phyloP scores from a whole-genome alignment of 2,329 filamentous ascomycete genomes.

The Colletotrichum echinochloae region DNA sequence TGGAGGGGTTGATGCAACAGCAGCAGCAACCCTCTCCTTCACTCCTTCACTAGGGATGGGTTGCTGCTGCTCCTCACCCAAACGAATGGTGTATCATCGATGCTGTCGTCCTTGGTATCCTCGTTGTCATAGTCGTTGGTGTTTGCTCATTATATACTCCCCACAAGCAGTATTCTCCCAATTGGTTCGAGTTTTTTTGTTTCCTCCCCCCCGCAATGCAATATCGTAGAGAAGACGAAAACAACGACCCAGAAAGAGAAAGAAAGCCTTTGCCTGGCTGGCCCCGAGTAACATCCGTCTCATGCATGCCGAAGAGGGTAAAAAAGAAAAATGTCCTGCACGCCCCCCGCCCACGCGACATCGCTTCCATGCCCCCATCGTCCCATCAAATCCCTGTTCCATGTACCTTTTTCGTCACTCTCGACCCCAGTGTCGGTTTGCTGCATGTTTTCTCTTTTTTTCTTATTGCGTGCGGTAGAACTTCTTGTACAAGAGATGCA shows the following conservation, averaged over 20 bases:
- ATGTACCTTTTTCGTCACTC: constrained; percentile 12
- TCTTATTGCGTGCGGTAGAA: constrained; percentile 82
- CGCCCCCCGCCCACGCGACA: constrained; percentile 13
- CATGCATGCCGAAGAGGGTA: constrained; percentile 23
- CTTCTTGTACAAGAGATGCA: constrained; percentile 99
- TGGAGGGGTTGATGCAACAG: background rate
- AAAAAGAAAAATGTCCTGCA: constrained; percentile 34
- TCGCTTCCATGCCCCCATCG: constrained; percentile 24
- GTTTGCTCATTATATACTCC: constrained; percentile 34
- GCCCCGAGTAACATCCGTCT: constrained; percentile 33
- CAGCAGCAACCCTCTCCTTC: background rate
- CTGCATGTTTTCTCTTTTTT: background rate
- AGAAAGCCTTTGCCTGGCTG: constrained; percentile 31
- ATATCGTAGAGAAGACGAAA: constrained; percentile 6
- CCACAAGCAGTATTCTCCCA: constrained; percentile 27
- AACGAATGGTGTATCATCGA: constrained; percentile 7
- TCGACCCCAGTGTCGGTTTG: background rate
- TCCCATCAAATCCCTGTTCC: constrained; percentile 38
- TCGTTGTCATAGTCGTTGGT: background rate
- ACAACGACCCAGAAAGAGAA: background rate
- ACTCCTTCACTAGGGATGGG: too few relatives aligned
- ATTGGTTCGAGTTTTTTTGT: constrained; percentile 23
- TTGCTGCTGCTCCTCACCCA: background rate
- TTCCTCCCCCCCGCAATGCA: constrained; percentile 35
- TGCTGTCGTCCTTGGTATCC: background rate